phyloP scores from a whole-genome alignment of 2,329 filamentous ascomycete species.

The Colletotrichum sojae region DNA sequence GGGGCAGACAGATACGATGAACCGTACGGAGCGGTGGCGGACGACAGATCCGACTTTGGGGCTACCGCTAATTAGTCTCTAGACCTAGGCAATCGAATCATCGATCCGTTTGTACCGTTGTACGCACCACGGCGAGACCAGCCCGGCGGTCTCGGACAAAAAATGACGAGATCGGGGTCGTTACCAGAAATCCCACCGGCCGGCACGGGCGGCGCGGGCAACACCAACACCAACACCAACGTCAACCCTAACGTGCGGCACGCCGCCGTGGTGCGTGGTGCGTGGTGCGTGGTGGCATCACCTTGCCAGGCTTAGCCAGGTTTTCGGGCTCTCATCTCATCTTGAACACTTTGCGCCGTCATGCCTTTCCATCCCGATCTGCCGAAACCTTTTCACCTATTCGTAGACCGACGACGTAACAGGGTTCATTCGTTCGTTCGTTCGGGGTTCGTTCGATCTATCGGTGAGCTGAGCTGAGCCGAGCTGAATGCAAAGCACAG shows the following conservation, averaged over 20 bases:
- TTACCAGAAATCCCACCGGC: neutral
- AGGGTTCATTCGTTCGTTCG: no score
- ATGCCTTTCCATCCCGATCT: conserved; percentile 24
- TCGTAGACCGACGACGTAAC: neutral
- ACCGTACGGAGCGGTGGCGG: no score
- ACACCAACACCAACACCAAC: neutral
- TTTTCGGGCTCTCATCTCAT: conserved; percentile 10
- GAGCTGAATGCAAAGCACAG: conserved; percentile 7
- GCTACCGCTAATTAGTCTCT: no score
- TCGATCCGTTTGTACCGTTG: neutral
- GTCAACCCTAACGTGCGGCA: no score
- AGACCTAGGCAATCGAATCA: no score
- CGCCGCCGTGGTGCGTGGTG: no score
- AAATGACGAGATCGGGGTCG: conserved; percentile 28
- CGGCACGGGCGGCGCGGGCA: conserved; percentile 7
- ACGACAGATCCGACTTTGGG: no score
- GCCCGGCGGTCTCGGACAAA: conserved; percentile 17
- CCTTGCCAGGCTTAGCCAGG: neutral
- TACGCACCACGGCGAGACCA: neutral
- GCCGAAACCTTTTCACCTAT: conserved; percentile 16
- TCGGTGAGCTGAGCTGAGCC: no score
- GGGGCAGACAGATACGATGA: neutral
- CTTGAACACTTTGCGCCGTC: conserved; percentile 25
- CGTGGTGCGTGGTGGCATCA: neutral
- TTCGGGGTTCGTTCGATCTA: no score